Evolutionary conservation across 495 filamentous ascomycete genomes (phyloP).

Genomic region (Pseudotulostoma volvatum): DNA sequence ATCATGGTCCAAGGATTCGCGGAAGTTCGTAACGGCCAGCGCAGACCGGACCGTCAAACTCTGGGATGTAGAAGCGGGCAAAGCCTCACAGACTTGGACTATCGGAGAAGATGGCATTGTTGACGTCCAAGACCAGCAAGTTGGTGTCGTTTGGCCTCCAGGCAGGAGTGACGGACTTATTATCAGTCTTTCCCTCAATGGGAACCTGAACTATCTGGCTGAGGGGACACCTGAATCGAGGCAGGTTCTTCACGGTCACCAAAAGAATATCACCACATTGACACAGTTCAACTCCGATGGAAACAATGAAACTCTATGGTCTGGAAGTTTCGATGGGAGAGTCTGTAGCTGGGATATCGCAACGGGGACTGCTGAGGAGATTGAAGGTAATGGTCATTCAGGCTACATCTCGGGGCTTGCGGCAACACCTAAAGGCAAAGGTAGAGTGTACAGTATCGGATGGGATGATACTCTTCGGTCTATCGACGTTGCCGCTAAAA

Average conservation of each 20-base stretch:
- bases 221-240: conserved; percentile 50
- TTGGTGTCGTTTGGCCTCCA: conserved; percentile 83
- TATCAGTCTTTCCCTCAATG: conserved; percentile 73
- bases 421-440: conserved; percentile 31
- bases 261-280: conserved; percentile 76
- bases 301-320: conserved; percentile 46
- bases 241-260: conserved; percentile 74
- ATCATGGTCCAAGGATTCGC: conserved; percentile 81
- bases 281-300: conserved; percentile 29
- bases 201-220: conserved; percentile 78
- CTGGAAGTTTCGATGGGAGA: conserved; percentile 80
- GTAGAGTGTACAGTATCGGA: conserved; percentile 64
- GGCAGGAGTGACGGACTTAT: conserved; percentile 71
- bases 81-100: conserved; percentile 63
- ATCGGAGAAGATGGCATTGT: conserved; percentile 66
- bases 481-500: conserved; percentile 43
- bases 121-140: conserved; percentile 72
- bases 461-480: conserved; percentile 91
- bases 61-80: conserved; percentile 73
- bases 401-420: conserved; percentile 71
- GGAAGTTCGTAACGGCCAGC: conserved; percentile 75
- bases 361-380: conserved; percentile 44
- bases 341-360: conserved; percentile 66
- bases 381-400: conserved; percentile 65
- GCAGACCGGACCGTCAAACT: conserved; percentile 83